A percentile compares a stretch with the other conserved stretches of the same genome.
phyloP scores from a whole-genome alignment of 1,139 yeast species.

The Pichia sp. region DNA sequence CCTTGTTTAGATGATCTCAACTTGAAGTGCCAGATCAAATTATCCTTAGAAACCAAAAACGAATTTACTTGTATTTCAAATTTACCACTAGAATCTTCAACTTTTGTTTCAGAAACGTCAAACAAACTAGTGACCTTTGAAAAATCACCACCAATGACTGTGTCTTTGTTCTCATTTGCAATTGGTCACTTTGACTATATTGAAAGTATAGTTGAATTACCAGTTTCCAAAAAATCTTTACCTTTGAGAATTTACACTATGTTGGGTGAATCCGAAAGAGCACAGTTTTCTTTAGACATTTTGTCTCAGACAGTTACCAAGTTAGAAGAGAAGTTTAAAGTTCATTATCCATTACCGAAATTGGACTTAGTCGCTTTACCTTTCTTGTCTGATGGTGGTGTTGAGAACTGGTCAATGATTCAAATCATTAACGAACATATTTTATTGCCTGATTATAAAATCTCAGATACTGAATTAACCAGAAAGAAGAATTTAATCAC shows the following conservation, averaged over 20 bases:
- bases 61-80: slow-evolving; percentile 45
- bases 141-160: slow-evolving; percentile 48
- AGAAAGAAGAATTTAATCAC: slow-evolving; percentile 28
- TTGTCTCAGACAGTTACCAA: slow-evolving; percentile 40
- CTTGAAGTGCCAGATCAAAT: slow-evolving; percentile 42
- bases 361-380: slow-evolving; percentile 62
- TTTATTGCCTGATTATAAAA: slow-evolving; percentile 30
- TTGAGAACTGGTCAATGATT: slow-evolving; percentile 71
- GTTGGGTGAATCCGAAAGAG: slow-evolving; percentile 41
- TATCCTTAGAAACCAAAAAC: slow-evolving; percentile 38
- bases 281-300: slow-evolving; percentile 38
- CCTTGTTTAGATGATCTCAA: slow-evolving; percentile 61
- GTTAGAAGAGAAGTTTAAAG: slow-evolving; percentile 34
- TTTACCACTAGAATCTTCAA: slow-evolving; percentile 26
- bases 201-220: slow-evolving; percentile 27
- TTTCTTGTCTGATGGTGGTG: slow-evolving; percentile 65
- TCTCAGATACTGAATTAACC: slow-evolving; percentile 12
- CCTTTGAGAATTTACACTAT: slow-evolving; percentile 50
- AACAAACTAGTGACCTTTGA: slow-evolving; percentile 35
- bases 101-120: slow-evolving; percentile 17
- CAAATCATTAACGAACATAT: slow-evolving; percentile 48
- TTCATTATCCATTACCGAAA: slow-evolving; percentile 48
- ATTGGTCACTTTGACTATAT: slow-evolving; percentile 55
- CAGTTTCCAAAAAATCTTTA: slow-evolving; percentile 17
- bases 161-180: slow-evolving; percentile 58